phyloP scores from a whole-genome alignment of 192 early-diverging fungal genomes.

The Backusella parvicylindrica region DNA sequence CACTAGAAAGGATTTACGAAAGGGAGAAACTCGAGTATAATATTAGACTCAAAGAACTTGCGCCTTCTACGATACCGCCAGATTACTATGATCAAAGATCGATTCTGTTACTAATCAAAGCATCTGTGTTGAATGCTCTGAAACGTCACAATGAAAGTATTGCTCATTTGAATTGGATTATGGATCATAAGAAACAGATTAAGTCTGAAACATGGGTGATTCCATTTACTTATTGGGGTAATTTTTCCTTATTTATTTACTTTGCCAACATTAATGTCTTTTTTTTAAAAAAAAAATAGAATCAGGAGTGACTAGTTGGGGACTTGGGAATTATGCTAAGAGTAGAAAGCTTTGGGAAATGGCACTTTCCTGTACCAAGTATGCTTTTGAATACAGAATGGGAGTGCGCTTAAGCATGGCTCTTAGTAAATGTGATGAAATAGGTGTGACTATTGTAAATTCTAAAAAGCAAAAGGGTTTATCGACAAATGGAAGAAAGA shows the following conservation, averaged over 20 bases:
- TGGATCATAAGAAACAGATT: conserved; percentile 34
- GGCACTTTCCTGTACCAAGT: conserved; percentile 41
- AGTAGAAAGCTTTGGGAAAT: conserved; percentile 44
- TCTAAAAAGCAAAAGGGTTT: conserved; percentile 13
- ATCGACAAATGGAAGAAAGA: conserved; percentile 25
- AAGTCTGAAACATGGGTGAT: conserved; percentile 42
- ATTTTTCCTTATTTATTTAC: not conserved
- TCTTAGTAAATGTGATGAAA: conserved; percentile 32
- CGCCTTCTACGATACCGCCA: not conserved
- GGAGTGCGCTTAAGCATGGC: conserved; percentile 25
- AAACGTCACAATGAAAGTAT: conserved; percentile 31
- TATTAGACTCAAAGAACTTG: conserved; percentile 3
- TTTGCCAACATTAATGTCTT: not conserved
- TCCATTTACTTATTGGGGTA: conserved; percentile 51
- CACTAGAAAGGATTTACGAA: conserved; percentile 5
- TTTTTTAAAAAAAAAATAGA: conserved; percentile 19
- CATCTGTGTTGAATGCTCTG: conserved; percentile 41
- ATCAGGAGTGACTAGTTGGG: conserved; percentile 48
- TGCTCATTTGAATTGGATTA: conserved; percentile 40
- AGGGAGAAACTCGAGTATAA: conserved; percentile 10
- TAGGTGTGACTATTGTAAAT: conserved; percentile 13
- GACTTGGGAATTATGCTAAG: conserved; percentile 31
- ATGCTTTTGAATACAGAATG: conserved; percentile 49
- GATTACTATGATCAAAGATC: conserved; percentile 29
- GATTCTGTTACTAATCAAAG: conserved; percentile 41